A percentile compares a stretch with the other conserved stretches of the same genome.
Conservation (phyloP, 495 filamentous ascomycete genomes). For the Chaetomidium leptoderma region DNA sequence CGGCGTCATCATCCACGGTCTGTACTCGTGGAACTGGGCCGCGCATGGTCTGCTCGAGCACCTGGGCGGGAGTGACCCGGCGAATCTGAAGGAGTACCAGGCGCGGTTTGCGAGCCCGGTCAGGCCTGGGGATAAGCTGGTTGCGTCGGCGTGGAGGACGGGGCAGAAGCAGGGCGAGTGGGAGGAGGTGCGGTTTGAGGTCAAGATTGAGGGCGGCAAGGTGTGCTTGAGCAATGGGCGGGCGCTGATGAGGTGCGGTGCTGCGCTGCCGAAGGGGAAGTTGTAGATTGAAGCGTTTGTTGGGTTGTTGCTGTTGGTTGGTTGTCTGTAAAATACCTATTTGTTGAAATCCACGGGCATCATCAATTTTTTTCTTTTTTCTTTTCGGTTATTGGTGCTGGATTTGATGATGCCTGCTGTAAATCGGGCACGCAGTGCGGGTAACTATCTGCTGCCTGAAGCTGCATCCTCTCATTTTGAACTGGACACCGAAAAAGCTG, state of each 20-base stretch:
- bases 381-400: background rate
- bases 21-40: constrained; percentile 78
- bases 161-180: constrained; percentile 64
- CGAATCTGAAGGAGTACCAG: constrained; percentile 79
- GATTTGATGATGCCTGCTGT: background rate
- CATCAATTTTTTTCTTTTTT: no score
- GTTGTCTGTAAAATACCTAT: background rate
- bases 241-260: constrained; percentile 65
- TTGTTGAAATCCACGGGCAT: no score
- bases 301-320: background rate
- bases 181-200: constrained; percentile 78
- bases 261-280: constrained; percentile 56
- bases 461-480: background rate
- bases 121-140: constrained; percentile 65
- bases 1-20: constrained; percentile 81
- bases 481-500: background rate
- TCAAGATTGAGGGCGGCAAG: constrained; percentile 66
- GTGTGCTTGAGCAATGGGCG: constrained; percentile 79
- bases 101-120: constrained; percentile 83
- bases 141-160: constrained; percentile 61
- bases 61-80: constrained; percentile 70
- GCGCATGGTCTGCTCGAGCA: constrained; percentile 69
- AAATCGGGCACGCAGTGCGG: background rate
- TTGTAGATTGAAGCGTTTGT: constrained; percentile 41
- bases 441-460: constrained; percentile 19